These are phyloP conservation scores for Wallacemonas collosoma DNA, from an alignment of 208 protist species.

Conservation along the genomic window DNA sequence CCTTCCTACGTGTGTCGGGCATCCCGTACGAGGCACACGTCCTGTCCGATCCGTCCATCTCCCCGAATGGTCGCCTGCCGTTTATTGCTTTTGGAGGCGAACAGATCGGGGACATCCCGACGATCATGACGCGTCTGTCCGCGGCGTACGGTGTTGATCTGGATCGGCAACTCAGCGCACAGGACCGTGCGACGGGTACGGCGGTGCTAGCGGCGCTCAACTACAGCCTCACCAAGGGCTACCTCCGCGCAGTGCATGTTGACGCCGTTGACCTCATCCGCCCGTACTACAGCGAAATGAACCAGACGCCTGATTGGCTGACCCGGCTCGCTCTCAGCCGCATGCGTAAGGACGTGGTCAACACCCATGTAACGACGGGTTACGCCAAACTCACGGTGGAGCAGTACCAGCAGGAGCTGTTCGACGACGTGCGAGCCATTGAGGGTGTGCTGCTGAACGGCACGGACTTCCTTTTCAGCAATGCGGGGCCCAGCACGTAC, in stretches of 20 bases:
- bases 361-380: constrained; percentile 29
- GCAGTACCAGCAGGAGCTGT: constrained; percentile 51
- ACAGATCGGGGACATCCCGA: constrained; percentile 23
- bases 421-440: constrained; percentile 51
- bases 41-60: constrained; percentile 33
- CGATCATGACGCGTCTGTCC: constrained; percentile 51
- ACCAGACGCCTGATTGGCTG: constrained; percentile 33
- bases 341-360: constrained; percentile 27
- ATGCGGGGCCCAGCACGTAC: constrained; percentile 41
- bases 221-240: constrained; percentile 46
- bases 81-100: constrained; percentile 46
- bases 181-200: constrained; percentile 46
- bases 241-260: constrained; percentile 43
- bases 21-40: constrained; percentile 58
- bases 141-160: constrained; percentile 37
- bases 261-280: constrained; percentile 40
- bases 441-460: constrained; percentile 47
- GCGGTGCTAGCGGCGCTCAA: constrained; percentile 41
- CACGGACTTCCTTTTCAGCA: constrained; percentile 42
- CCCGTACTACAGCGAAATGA: constrained; percentile 38
- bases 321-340: constrained; percentile 34
- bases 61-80: constrained; percentile 43
- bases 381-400: constrained; percentile 43
- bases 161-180: constrained; percentile 37
- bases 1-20: constrained; percentile 51